Percentiles rank a stretch among this genome's conserved stretches.
Evolutionary conservation across 2,329 filamentous ascomycete genomes (phyloP).

Genomic region (Stromatinia cepivora): DNA sequence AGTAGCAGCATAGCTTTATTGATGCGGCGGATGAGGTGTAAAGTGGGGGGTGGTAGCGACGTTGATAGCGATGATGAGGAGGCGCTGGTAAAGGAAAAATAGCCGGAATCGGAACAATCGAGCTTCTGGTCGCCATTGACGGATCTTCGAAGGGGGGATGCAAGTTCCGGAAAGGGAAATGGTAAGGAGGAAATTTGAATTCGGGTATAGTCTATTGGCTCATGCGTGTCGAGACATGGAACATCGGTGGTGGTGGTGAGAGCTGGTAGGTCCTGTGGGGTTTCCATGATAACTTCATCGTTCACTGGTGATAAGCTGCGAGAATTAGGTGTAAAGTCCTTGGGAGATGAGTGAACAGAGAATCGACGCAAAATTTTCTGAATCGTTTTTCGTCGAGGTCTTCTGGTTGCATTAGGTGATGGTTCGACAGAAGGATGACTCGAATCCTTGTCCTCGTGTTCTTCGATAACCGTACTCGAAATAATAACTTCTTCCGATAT

Average conservation of each 20-base stretch:
- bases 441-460: background rate
- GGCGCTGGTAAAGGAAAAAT: constrained; percentile 1
- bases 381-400: constrained; percentile 15
- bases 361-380: constrained; percentile 17
- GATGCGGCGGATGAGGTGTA: constrained; percentile 18
- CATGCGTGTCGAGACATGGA: background rate
- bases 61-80: constrained; percentile 10
- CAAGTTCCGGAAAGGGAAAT: constrained; percentile 12
- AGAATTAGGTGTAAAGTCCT: background rate
- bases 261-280: background rate
- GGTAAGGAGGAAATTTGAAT: constrained; percentile 10
- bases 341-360: constrained; percentile 3
- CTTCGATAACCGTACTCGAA: background rate
- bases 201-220: constrained; percentile 22
- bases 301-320: background rate
- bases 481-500: constrained; percentile 10
- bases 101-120: constrained; percentile 19
- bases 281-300: constrained; percentile 9
- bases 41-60: background rate
- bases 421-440: background rate
- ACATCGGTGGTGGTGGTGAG: constrained; percentile 14
- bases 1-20: constrained; percentile 10
- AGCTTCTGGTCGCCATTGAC: constrained; percentile 12
- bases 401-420: background rate
- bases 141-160: background rate